phyloP scores from a whole-genome alignment of 139 green algal species.

The Chlorella sp. region DNA sequence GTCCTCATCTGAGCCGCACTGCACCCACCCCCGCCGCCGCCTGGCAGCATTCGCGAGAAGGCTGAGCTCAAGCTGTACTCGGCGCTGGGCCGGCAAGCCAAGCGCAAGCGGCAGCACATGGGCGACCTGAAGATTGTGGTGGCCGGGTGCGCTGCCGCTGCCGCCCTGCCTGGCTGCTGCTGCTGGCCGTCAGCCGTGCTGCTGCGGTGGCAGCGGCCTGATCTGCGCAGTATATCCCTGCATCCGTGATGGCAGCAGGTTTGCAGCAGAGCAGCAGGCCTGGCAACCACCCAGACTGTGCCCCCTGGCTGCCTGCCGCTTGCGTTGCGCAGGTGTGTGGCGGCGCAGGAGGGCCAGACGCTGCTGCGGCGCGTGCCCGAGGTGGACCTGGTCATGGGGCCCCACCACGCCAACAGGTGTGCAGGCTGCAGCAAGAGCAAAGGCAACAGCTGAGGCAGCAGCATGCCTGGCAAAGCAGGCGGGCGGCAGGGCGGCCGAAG shows the following conservation, averaged over 20 bases:
- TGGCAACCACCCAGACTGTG: too few species aligned
- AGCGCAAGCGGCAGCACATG: constrained; percentile 80
- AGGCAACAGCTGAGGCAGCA: too few species aligned
- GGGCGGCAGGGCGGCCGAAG: too few species aligned
- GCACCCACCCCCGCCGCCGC: neutral
- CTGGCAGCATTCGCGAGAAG: constrained; percentile 94
- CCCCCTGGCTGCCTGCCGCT: too few species aligned
- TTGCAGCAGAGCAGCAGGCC: too few species aligned
- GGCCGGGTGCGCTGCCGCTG: constrained; percentile 71
- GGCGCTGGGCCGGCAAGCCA: constrained; percentile 88
- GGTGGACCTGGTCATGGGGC: constrained; percentile 98
- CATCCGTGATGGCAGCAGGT: too few species aligned
- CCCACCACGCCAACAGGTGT: constrained; percentile 91
- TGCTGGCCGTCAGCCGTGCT: too few species aligned
- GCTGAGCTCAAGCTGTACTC: constrained; percentile 97
- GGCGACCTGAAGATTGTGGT: constrained; percentile 90
- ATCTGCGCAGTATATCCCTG: too few species aligned
- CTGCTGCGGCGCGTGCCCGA: constrained; percentile 95
- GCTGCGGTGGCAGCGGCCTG: neutral
- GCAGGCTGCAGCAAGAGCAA: too few species aligned
- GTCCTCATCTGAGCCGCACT: neutral
- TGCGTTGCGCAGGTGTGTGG: constrained; percentile 58
- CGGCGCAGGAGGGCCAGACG: constrained; percentile 90
- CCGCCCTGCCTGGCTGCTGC: too few species aligned
- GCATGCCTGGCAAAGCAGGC: too few species aligned